Evolutionary conservation across 2,329 filamentous ascomycete species (phyloP).

Genomic region (Massarina eburnea): DNA sequence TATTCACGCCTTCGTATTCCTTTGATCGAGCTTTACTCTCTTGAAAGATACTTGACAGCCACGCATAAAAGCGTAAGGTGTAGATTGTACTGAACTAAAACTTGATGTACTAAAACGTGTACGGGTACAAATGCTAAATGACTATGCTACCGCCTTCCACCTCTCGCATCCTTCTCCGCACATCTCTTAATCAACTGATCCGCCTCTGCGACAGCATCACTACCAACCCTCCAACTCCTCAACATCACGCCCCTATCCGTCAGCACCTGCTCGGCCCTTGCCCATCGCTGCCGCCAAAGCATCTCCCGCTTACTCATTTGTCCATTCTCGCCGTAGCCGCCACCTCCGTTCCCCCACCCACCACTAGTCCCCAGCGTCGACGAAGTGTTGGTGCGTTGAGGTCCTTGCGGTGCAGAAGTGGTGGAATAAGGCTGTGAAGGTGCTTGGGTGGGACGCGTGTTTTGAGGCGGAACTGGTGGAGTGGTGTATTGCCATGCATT

Average conservation of each 20-base stretch:
- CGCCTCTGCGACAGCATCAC: conserved; percentile 69
- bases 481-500: conserved; percentile 40
- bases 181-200: conserved; percentile 64
- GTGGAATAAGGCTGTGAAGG: conserved; percentile 36
- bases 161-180: conserved; percentile 37
- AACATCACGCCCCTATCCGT: conserved; percentile 67
- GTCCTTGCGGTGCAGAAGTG: conserved; percentile 16
- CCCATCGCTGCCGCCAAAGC: conserved; percentile 70
- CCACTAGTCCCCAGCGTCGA: conserved; percentile 26
- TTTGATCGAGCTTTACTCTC: too few species aligned
- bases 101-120: not conserved
- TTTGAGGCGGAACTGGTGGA: conserved; percentile 29
- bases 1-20: too few species aligned
- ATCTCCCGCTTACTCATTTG: conserved; percentile 68
- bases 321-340: conserved; percentile 17
- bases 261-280: conserved; percentile 64
- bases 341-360: conserved; percentile 15
- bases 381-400: conserved; percentile 28
- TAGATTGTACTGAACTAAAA: too few species aligned
- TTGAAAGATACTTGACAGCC: too few species aligned
- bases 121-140: not conserved
- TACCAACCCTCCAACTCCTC: conserved; percentile 72
- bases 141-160: not conserved
- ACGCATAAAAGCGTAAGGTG: too few species aligned
- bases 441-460: conserved; percentile 24